Conservation (phyloP, 2,329 filamentous ascomycete genomes). For the Colletotrichum sp. region DNA sequence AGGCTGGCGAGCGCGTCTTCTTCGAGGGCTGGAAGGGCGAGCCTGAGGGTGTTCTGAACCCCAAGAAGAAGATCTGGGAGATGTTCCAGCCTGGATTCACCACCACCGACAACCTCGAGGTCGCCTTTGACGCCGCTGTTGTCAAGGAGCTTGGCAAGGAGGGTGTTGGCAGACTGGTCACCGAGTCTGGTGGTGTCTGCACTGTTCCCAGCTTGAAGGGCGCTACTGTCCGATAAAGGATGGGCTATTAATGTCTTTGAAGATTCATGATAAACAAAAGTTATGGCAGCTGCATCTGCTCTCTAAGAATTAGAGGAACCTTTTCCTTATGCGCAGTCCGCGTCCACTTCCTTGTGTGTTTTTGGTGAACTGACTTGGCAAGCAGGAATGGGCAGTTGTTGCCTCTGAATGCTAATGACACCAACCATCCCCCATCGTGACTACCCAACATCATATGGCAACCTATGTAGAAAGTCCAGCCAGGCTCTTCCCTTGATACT, state of each 20-base stretch:
- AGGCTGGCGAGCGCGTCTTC: constrained; percentile 86
- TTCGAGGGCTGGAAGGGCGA: constrained; percentile 96
- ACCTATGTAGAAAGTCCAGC: not conserved
- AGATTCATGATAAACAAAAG: constrained; percentile 2
- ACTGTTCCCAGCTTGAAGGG: constrained; percentile 82
- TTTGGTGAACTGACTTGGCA: not conserved
- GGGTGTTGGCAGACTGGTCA: constrained; percentile 72
- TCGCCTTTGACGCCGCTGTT: constrained; percentile 81
- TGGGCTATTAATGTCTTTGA: not conserved
- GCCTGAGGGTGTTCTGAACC: constrained; percentile 92
- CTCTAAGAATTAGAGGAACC: not conserved
- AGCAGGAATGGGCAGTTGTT: not conserved
- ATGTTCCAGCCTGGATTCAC: constrained; percentile 95
- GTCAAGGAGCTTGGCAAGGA: constrained; percentile 80
- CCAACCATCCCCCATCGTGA: not conserved
- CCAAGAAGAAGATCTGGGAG: constrained; percentile 99
- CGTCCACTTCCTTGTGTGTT: too few relatives aligned
- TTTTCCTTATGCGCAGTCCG: not conserved
- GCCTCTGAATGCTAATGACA: not conserved
- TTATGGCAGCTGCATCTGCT: not conserved
- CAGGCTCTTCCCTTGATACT: not conserved
- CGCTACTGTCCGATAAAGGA: constrained; percentile 77
- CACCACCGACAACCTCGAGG: constrained; percentile 80
- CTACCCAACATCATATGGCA: not conserved
- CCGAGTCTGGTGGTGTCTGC: constrained; percentile 79